Evolutionary conservation across 306 rosid genomes (phyloP).

Genomic region (Pterocarpus santalinus): DNA sequence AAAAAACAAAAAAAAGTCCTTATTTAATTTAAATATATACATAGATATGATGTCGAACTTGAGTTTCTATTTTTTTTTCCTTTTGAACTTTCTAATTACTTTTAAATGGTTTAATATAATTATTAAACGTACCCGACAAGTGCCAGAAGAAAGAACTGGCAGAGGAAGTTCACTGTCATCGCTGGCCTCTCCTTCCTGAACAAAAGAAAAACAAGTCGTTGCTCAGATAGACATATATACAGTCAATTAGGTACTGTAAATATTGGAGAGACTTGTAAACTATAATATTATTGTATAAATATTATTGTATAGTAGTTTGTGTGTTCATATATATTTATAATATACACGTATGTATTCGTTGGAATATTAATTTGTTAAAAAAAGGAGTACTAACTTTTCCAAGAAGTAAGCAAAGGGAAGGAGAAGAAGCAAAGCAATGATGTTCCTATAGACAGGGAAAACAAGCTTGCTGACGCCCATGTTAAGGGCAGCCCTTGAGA

Average conservation of each 20-base stretch:
- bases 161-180: constrained; percentile 62
- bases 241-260: too few species aligned
- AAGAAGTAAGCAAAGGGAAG: constrained; percentile 85
- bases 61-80: not conserved
- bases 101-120: not conserved
- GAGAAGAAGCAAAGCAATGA: constrained; percentile 87
- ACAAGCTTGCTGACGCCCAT: constrained; percentile 93
- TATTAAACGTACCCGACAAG: constrained; percentile 77
- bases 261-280: too few species aligned
- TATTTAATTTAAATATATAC: not conserved
- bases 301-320: too few species aligned
- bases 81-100: not conserved
- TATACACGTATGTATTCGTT: too few species aligned
- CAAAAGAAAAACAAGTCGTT: not conserved
- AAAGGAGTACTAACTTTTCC: constrained; percentile 63
- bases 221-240: not conserved
- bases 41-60: not conserved
- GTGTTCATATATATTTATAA: too few species aligned
- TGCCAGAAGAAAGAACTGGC: constrained; percentile 87
- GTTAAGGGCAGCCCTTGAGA: constrained; percentile 88
- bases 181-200: constrained; percentile 94
- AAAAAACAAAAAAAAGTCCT: too few species aligned
- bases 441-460: constrained; percentile 82
- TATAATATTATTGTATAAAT: too few species aligned
- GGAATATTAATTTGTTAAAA: not conserved